phyloP scores from a whole-genome alignment of 163 green algal genomes.

The Scenedesmus sp. region DNA sequence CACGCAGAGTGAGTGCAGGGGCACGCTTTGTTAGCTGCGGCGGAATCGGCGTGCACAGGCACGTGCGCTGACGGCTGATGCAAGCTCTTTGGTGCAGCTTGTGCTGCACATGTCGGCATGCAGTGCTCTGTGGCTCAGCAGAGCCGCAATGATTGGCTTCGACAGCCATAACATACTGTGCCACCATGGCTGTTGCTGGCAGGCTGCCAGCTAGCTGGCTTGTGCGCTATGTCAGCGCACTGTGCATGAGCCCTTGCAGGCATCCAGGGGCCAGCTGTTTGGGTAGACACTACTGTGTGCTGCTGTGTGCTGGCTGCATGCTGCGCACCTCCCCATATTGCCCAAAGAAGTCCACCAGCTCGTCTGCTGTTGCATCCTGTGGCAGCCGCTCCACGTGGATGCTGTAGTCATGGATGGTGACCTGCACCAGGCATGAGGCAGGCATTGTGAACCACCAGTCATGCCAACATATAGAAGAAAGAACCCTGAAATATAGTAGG shows the following conservation, averaged over 20 bases:
- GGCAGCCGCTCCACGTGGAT: slow-evolving; percentile 60
- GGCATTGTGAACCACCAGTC: not conserved
- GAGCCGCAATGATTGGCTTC: no score
- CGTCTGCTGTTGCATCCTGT: slow-evolving; percentile 45
- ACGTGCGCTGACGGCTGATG: not conserved
- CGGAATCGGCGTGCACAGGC: not conserved
- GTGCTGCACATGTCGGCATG: no score
- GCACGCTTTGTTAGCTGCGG: not conserved
- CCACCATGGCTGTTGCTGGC: no score
- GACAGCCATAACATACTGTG: no score
- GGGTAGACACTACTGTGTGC: no score
- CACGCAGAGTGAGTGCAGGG: not conserved
- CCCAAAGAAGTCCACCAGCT: slow-evolving; percentile 57
- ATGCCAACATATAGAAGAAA: no score
- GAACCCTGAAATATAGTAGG: no score
- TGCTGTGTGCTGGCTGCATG: not conserved
- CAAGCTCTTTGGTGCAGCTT: not conserved
- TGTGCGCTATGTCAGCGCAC: no score
- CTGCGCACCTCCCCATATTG: slow-evolving; percentile 49
- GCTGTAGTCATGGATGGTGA: slow-evolving; percentile 60
- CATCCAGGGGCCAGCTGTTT: no score
- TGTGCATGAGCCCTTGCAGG: no score
- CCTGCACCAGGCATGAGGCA: not conserved
- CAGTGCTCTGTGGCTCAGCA: no score
- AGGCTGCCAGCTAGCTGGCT: no score